Base-by-base conservation (phyloP, 371 early-diverging fungal genomes). In the Haplosporangium sp. region DNA sequence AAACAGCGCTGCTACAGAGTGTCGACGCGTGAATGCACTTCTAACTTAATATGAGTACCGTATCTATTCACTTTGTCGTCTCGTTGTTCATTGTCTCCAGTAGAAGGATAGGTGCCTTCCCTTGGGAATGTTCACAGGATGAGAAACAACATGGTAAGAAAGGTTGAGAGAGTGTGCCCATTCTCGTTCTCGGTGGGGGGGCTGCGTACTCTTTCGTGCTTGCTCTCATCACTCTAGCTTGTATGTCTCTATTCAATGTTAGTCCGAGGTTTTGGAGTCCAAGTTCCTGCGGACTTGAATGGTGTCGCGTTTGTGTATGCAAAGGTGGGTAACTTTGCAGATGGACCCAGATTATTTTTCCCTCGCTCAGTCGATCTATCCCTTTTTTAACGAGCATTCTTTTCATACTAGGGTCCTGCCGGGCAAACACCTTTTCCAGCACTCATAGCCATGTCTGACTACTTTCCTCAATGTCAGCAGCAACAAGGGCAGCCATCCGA, bases 381-480 rank as follows among this genome's bases (percentile, higher is more conserved):
- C 38, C 38, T 38, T 41, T 51, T 18, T 48, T 29, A 29, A 29
- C 29, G 29, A 29, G 29, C 18, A 7, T 36, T 37, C 45, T 40
- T 14, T 40, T 37, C 14, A 23, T 0, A 36, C 40, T 20, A 73
- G 74, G 75, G 75, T 38, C 75, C 75, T 8, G 69, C 75, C 20
- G 75, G 75, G 41, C 75, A 69, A 52, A 74, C 75, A 16, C 75
- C 75, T 3, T 74, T 74, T 48, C 75, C 69, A 53, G 58, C 75
- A 0, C 55, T 69, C 47, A 45, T 74, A 13, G 66, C 69, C 62
- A 69, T 69, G 75, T 52, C 64, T n/a, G 50, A 69, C 1, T 74
- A 74, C 23, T 72, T 72, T 56, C 62, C 65, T 13, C 67, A 46
- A 21, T 18, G 20, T 37, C 52, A 66, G 55, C 47, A 52, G n/a